These are phyloP conservation scores for Botrytis tulipae DNA, from an alignment of 2,329 filamentous ascomycete genomes.

Conservation along the genomic window DNA sequence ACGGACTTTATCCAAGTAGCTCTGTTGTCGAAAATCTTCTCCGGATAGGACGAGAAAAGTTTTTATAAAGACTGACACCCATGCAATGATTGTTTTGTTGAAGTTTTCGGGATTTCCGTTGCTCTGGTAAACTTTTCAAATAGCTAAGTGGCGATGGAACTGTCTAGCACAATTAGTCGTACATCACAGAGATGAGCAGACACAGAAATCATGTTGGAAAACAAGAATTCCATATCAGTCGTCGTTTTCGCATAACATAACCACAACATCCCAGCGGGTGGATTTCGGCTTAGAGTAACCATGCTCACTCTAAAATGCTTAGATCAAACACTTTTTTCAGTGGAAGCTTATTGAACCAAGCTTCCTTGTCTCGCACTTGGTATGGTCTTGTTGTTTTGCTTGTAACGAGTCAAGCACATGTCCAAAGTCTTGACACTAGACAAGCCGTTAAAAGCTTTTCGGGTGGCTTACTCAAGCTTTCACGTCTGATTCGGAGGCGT, in stretches of 20 bases:
- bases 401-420: not conserved
- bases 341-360: constrained; percentile 9
- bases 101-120: not conserved
- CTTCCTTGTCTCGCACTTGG: not conserved
- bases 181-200: not conserved
- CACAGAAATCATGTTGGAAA: not conserved
- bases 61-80: not conserved
- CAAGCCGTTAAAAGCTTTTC: not conserved
- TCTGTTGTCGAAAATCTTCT: not conserved
- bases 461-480: not conserved
- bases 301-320: not conserved
- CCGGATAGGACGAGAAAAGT: not conserved
- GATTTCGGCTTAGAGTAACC: not conserved
- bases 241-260: not conserved
- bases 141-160: not conserved
- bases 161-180: not conserved
- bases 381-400: not conserved
- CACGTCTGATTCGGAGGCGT: not conserved
- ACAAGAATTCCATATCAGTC: not conserved
- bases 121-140: not conserved
- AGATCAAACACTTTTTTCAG: constrained; percentile 9
- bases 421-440: not conserved
- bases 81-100: not conserved
- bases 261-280: not conserved
- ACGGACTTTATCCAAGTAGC: not conserved